phyloP scores from a whole-genome alignment of 768 basidiomycete genomes.

The Boletellus ananas region DNA sequence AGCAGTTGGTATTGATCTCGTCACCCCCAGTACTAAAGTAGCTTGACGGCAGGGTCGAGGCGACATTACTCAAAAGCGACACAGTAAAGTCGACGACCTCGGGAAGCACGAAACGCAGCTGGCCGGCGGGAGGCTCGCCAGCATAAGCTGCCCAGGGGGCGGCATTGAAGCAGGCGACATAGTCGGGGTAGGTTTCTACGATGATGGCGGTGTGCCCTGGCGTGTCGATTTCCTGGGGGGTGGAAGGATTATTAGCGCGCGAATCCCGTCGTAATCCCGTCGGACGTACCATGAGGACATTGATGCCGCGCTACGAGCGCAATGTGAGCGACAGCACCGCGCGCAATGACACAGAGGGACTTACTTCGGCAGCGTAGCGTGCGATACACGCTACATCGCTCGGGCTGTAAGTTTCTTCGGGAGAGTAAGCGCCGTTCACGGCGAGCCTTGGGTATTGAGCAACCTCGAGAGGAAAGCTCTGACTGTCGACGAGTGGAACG shows the following conservation, averaged over 20 bases:
- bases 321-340: not conserved
- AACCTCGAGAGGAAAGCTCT: slow-evolving; percentile 73
- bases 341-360: slow-evolving; percentile 29
- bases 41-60: slow-evolving; percentile 48
- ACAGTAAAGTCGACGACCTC: slow-evolving; percentile 59
- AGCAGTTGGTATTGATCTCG: slow-evolving; percentile 69
- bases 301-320: slow-evolving; percentile 59
- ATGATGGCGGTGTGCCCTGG: slow-evolving; percentile 80
- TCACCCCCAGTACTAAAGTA: slow-evolving; percentile 82
- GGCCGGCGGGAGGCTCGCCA: slow-evolving; percentile 77
- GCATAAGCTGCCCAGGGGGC: slow-evolving; percentile 61
- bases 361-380: slow-evolving; percentile 64
- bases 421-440: slow-evolving; percentile 63
- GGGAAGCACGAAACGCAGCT: slow-evolving; percentile 66
- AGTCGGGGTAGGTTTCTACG: slow-evolving; percentile 62
- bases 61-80: slow-evolving; percentile 49
- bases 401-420: slow-evolving; percentile 47
- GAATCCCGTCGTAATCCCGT: not conserved
- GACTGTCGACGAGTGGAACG: slow-evolving; percentile 77
- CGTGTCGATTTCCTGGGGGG: slow-evolving; percentile 69
- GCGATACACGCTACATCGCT: slow-evolving; percentile 58
- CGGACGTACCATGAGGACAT: slow-evolving; percentile 50
- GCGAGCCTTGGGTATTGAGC: slow-evolving; percentile 59
- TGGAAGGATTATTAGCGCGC: not conserved
- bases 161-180: slow-evolving; percentile 60